These are phyloP conservation scores for Carex arenaria DNA, from an alignment of 202 grass and related monocot species.

Conservation along the genomic window DNA sequence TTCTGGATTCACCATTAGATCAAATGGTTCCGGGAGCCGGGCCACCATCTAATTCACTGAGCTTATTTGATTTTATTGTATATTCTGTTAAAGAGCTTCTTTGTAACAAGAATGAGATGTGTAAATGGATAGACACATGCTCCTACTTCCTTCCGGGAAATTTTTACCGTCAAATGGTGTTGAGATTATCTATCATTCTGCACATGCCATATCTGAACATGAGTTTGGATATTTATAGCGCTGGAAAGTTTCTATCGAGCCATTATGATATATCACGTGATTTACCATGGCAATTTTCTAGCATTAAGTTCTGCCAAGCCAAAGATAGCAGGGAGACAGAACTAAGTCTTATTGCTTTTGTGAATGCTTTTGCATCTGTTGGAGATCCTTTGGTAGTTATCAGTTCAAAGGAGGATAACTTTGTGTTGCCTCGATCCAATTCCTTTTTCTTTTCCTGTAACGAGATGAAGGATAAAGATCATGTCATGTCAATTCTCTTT, in stretches of 20 bases:
- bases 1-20: conserved; percentile 34
- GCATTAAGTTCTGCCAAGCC: conserved; percentile 28
- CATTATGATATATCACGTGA: not conserved
- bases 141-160: not conserved
- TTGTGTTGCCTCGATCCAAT: conserved; percentile 20
- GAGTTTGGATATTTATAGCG: conserved; percentile 10
- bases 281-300: conserved; percentile 38
- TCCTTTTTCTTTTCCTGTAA: conserved; percentile 26
- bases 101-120: not conserved
- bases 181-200: conserved; percentile 46
- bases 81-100: conserved; percentile 19
- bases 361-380: conserved; percentile 9
- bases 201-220: conserved; percentile 35
- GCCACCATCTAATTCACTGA: not conserved
- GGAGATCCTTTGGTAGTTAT: not conserved
- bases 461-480: conserved; percentile 32
- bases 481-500: conserved; percentile 35
- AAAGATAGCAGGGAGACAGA: not conserved
- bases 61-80: conserved; percentile 29
- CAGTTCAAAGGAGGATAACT: not conserved
- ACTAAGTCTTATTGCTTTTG: conserved; percentile 27
- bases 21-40: not conserved
- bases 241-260: conserved; percentile 18
- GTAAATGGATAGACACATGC: conserved; percentile 28
- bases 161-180: conserved; percentile 19